A percentile compares a stretch with the other conserved stretches of the same genome.
These are phyloP conservation scores for Lentithecium fluviatile DNA, from an alignment of 495 filamentous ascomycete genomes.

Conservation along the genomic window DNA sequence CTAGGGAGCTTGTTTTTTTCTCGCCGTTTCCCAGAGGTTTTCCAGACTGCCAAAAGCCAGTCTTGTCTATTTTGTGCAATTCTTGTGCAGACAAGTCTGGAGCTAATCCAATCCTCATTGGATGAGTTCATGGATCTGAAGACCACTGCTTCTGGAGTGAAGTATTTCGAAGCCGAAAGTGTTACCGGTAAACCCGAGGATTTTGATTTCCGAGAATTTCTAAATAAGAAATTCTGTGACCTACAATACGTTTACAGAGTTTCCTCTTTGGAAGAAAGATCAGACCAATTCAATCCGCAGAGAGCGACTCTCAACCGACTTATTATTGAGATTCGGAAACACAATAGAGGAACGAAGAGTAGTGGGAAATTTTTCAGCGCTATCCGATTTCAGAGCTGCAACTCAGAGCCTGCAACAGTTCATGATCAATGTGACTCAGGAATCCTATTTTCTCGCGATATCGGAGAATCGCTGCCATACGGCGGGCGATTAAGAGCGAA, in stretches of 20 bases:
- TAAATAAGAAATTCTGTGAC: not conserved
- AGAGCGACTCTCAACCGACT: not conserved
- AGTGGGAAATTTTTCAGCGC: not conserved
- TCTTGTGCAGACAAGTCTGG: not conserved
- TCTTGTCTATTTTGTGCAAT: not conserved
- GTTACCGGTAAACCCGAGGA: not conserved
- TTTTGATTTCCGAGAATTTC: not conserved
- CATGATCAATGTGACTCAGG: not conserved
- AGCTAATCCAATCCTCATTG: not conserved
- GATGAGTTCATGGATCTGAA: not conserved
- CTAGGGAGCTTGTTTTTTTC: not conserved
- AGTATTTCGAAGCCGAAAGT: not conserved
- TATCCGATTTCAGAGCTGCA: not conserved
- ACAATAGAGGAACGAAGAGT: not conserved
- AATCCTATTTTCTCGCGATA: not conserved
- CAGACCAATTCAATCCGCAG: not conserved
- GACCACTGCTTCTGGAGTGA: not conserved
- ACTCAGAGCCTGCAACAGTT: not conserved
- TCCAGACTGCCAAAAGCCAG: not conserved
- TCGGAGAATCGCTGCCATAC: not conserved
- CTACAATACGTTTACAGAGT: not conserved
- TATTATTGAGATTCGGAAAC: not conserved
- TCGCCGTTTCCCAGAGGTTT: not conserved
- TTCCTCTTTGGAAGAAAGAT: not conserved
- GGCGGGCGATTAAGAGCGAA: not conserved